Base-by-base conservation (phyloP, 1,139 yeast species). In the Suhomyces anneliseae region DNA sequence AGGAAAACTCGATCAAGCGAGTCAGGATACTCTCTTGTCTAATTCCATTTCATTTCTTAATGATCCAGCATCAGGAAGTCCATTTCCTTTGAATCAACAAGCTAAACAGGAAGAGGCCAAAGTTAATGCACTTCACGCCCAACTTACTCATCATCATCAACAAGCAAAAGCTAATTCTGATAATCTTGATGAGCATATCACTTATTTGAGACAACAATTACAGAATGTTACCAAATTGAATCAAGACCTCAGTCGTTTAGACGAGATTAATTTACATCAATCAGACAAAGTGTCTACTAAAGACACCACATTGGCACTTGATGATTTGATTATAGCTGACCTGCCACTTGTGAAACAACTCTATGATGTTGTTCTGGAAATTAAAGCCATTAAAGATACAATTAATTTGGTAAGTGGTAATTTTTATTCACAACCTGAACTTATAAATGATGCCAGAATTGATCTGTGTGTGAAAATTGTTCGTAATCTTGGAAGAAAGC, bases 401-500 rank as follows among this genome's bases (percentile, higher is more conserved):
- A 60, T 79, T 8, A 74, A 79, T 47, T 72, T 82, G 12, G 70
- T 90, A 14, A 78, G 82, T 9, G 82, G 85, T 26, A 77, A 82
- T 8, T 79, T 69, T 49, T 57, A 61, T 5, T 53, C 62, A 3
- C 66, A 66, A 46, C 52, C 58, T 6, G 79, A 74, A 50, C 43
- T 72, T 5, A 66, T 75, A 29, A 69, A 62, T 46, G 71, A 75
- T 52, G 52, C 54, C 1, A 65, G 60, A 10, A 51, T 86, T 40
- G 85, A 81, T n/a, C 58, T 64, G 8, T 84, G 86, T 58, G 72
- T 84, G 50, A 73, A 76, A 61, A 74, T 80, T 27, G 78, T 83
- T 0, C 67, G 97, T 50, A 74, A 77, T 31, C 68, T 88, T 32
- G 92, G 95, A 0, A 72, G 97, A 50, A 92, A 89, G 38, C 87